Conservation (phyloP, 352 stramenopile species). For the Thraustochytrium sp. region DNA sequence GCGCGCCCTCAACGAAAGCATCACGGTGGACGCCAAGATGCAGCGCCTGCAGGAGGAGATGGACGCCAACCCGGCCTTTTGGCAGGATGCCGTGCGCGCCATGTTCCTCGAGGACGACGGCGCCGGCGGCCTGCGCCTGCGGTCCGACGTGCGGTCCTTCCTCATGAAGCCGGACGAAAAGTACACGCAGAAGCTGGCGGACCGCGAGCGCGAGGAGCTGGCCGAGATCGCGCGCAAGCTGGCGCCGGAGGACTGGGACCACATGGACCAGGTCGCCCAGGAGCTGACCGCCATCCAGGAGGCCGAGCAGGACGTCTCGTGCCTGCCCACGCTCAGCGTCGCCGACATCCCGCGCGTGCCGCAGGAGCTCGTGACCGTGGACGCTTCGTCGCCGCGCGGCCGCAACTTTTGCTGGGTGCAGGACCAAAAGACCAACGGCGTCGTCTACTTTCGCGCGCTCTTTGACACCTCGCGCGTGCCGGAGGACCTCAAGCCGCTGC, state of each 20-base stretch:
- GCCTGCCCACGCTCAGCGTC: conserved; percentile 15
- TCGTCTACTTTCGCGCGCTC: conserved; percentile 25
- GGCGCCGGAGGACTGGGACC: background rate
- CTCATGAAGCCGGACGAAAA: conserved; percentile 21
- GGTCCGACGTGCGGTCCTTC: background rate
- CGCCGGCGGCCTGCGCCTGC: background rate
- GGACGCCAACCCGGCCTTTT: conserved; percentile 3
- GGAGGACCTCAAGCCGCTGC: background rate
- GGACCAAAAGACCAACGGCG: conserved; percentile 40
- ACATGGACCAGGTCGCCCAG: background rate
- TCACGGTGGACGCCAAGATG: conserved; percentile 29
- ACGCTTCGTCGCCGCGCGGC: background rate
- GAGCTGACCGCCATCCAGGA: background rate
- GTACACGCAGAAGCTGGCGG: background rate
- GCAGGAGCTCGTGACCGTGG: background rate
- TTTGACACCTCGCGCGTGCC: conserved; percentile 21
- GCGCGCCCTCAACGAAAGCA: background rate
- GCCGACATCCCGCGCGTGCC: conserved; percentile 11
- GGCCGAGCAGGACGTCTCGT: background rate
- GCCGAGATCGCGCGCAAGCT: background rate
- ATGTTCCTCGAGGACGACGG: background rate
- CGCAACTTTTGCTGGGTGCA: background rate
- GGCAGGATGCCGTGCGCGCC: background rate
- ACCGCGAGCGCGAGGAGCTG: background rate
- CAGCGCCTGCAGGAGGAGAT: background rate